Conservation (phyloP, 768 basidiomycete species). For the Lactarius pseudohatsudake region DNA sequence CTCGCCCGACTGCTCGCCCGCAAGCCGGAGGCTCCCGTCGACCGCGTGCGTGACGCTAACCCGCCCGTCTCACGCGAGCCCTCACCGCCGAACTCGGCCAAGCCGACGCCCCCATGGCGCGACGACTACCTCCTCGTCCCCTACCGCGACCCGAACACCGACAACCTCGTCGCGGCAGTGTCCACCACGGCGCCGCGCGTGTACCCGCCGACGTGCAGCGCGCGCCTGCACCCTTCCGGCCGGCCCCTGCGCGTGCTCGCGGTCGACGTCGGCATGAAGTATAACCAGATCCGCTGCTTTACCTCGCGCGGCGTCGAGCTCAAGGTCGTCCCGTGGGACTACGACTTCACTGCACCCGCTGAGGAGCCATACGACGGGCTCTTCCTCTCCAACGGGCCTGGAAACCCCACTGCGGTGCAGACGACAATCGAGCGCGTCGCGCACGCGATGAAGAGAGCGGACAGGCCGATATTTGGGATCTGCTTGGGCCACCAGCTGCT, state of each 20-base stretch:
- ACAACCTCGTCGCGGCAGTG: slow-evolving; percentile 89
- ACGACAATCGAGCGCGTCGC: slow-evolving; percentile 68
- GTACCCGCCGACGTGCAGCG: slow-evolving; percentile 58
- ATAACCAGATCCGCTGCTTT: slow-evolving; percentile 98
- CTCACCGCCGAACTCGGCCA: slow-evolving; percentile 45
- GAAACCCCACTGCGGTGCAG: slow-evolving; percentile 86
- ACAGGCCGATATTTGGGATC: slow-evolving; percentile 94
- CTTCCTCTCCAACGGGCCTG: slow-evolving; percentile 97
- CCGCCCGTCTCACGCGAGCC: slow-evolving; percentile 48
- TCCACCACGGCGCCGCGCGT: slow-evolving; percentile 69
- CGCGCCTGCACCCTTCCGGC: slow-evolving; percentile 72
- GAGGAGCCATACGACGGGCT: slow-evolving; percentile 93
- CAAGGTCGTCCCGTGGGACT: slow-evolving; percentile 97
- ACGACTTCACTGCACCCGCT: slow-evolving; percentile 68
- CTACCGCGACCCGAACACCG: slow-evolving; percentile 84
- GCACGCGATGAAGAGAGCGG: slow-evolving; percentile 64
- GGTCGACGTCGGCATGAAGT: slow-evolving; percentile 99
- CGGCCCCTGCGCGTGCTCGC: slow-evolving; percentile 83
- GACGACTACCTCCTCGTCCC: slow-evolving; percentile 81
- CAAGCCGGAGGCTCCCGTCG: slow-evolving; percentile 47
- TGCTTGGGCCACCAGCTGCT: slow-evolving; percentile 98
- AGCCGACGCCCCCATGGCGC: slow-evolving; percentile 56
- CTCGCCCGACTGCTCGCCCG: slow-evolving; percentile 80
- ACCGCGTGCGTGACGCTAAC: slow-evolving; percentile 37
- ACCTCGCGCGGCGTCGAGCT: slow-evolving; percentile 87